Conservation (phyloP, 768 basidiomycete species). For the Tricholoma terreum region DNA sequence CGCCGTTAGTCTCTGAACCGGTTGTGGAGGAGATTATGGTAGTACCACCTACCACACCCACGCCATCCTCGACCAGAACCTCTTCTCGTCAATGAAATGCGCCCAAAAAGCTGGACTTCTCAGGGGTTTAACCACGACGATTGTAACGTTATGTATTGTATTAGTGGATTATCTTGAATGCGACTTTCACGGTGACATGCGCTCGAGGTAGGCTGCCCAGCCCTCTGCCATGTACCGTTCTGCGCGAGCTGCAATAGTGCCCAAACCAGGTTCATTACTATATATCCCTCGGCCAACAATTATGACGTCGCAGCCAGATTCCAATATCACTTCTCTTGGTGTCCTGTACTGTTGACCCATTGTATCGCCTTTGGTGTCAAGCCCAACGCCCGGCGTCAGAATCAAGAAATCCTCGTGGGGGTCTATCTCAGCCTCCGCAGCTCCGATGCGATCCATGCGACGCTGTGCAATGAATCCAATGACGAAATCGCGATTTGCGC, state of each 20-base stretch:
- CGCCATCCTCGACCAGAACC: not conserved
- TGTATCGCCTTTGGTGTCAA: slow-evolving; percentile 73
- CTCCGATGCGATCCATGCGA: slow-evolving; percentile 71
- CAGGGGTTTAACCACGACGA: not conserved
- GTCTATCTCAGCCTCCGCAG: slow-evolving; percentile 26
- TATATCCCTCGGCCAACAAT: slow-evolving; percentile 97
- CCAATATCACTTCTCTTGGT: slow-evolving; percentile 75
- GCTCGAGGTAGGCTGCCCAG: slow-evolving; percentile 85
- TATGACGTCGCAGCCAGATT: slow-evolving; percentile 90
- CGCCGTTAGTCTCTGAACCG: not conserved
- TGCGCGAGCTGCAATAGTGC: slow-evolving; percentile 60
- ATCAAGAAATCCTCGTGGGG: slow-evolving; percentile 78
- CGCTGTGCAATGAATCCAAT: slow-evolving; percentile 94
- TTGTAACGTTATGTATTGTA: not conserved
- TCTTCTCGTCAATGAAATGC: not conserved
- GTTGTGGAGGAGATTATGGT: slow-evolving; percentile 6
- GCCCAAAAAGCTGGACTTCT: not conserved
- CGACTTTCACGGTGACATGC: slow-evolving; percentile 25
- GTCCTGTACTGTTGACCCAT: slow-evolving; percentile 97
- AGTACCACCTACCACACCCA: not conserved
- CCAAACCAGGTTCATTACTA: slow-evolving; percentile 50
- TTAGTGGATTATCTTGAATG: not conserved
- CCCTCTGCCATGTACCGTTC: slow-evolving; percentile 81
- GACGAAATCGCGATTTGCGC: slow-evolving; percentile 78
- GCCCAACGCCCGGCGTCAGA: slow-evolving; percentile 88